Conservation (phyloP, 2,329 filamentous ascomycete species). For the Aspergillus neoniger region DNA sequence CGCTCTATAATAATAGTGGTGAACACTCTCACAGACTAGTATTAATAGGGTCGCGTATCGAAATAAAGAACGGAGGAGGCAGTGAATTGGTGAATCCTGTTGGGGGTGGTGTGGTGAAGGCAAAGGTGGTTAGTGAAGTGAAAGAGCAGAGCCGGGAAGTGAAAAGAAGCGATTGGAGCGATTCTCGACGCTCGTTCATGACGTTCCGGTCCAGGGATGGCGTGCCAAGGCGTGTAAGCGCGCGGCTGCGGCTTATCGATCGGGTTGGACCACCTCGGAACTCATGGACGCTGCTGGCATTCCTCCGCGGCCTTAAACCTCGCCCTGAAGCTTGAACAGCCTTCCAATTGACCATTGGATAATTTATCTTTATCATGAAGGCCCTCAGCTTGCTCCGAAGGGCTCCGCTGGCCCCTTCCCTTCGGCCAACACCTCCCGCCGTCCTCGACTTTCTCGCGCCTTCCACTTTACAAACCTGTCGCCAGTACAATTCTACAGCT, state of each 20-base stretch:
- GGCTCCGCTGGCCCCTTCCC: conserved; percentile 19
- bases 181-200: conserved; percentile 27
- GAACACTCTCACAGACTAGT: conserved; percentile 3
- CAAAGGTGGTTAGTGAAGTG: neutral
- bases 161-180: conserved; percentile 21
- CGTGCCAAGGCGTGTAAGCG: conserved; percentile 34
- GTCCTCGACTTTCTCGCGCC: conserved; percentile 43
- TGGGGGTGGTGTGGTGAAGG: conserved; percentile 16
- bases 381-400: conserved; percentile 26
- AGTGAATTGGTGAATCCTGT: neutral
- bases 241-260: conserved; percentile 29
- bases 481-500: conserved; percentile 27
- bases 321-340: neutral
- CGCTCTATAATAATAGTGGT: conserved; percentile 16
- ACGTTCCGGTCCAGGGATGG: conserved; percentile 30
- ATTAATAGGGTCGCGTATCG: neutral
- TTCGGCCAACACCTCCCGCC: conserved; percentile 23
- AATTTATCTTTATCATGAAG: conserved; percentile 24
- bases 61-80: neutral
- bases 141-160: conserved; percentile 18
- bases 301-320: neutral
- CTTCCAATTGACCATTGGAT: neutral
- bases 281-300: conserved; percentile 1
- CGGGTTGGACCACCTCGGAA: conserved; percentile 17
- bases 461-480: conserved; percentile 26